phyloP scores from a whole-genome alignment of 177 flowering plant species.

The Vitis hybrid region DNA sequence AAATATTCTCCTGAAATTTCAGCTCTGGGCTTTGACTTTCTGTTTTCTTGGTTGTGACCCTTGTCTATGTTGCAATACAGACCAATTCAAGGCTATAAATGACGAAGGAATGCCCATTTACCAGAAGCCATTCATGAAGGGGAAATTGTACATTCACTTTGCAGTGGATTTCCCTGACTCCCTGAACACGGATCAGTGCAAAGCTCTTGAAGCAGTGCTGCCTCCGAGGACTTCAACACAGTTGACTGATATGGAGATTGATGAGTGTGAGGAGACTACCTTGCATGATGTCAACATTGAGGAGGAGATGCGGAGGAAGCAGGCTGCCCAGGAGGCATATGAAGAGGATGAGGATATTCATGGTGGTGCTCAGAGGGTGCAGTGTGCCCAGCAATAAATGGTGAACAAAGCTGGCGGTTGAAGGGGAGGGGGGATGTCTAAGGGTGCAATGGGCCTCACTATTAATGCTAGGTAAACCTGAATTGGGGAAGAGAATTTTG shows the following conservation, averaged over 20 bases:
- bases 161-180: conserved; percentile 87
- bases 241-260: conserved; percentile 85
- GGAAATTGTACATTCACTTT: conserved; percentile 85
- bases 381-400: conserved; percentile 36
- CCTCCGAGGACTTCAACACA: conserved; percentile 55
- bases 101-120: conserved; percentile 96
- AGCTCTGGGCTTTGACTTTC: no score
- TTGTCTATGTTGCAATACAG: conserved; percentile 25
- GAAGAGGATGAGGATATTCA: conserved; percentile 76
- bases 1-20: no score
- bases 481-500: background rate
- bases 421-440: no score
- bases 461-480: background rate
- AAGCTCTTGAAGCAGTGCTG: conserved; percentile 61
- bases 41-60: background rate
- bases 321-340: conserved; percentile 75
- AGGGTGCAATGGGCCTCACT: no score
- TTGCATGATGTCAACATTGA: conserved; percentile 91
- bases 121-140: conserved; percentile 85
- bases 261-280: conserved; percentile 94
- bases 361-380: conserved; percentile 50
- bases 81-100: conserved; percentile 79
- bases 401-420: no score
- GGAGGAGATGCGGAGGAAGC: conserved; percentile 87
- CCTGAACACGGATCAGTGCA: conserved; percentile 62